These are phyloP conservation scores for Boletus smithii DNA, from an alignment of 1,284 basidiomycete genomes.

Conservation along the genomic window DNA sequence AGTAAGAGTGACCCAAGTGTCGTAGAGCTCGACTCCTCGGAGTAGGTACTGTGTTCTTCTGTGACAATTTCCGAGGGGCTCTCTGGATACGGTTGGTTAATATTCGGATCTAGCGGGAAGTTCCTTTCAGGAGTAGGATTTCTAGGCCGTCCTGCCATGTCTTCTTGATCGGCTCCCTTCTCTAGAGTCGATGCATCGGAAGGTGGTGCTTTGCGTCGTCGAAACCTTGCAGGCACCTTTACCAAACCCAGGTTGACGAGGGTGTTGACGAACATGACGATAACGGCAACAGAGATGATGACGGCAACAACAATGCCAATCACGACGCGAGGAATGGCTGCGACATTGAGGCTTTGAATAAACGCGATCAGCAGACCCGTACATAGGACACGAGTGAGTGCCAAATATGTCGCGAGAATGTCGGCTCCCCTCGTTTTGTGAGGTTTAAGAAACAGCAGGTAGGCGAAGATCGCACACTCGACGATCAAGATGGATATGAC, in stretches of 20 bases:
- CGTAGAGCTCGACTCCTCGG: slow-evolving; percentile 38
- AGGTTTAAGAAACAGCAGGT: slow-evolving; percentile 54
- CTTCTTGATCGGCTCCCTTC: slow-evolving; percentile 26
- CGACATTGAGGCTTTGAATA: slow-evolving; percentile 53
- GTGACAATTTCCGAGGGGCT: slow-evolving; percentile 35
- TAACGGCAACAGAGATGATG: slow-evolving; percentile 55
- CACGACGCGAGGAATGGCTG: slow-evolving; percentile 71
- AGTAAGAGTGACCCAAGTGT: slow-evolving; percentile 44
- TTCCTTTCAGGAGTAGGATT: slow-evolving; percentile 56
- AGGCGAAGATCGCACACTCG: slow-evolving; percentile 60
- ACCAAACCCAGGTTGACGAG: slow-evolving; percentile 45
- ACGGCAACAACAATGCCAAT: slow-evolving; percentile 66
- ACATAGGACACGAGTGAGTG: slow-evolving; percentile 59
- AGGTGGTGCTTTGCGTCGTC: slow-evolving; percentile 9
- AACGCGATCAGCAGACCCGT: slow-evolving; percentile 68
- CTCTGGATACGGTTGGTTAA: slow-evolving; percentile 43
- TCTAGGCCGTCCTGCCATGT: slow-evolving; percentile 37
- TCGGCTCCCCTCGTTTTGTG: slow-evolving; percentile 56
- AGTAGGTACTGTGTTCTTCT: slow-evolving; percentile 30
- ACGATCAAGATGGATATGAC: slow-evolving; percentile 67
- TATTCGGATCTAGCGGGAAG: slow-evolving; percentile 39
- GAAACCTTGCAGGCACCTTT: slow-evolving; percentile 24
- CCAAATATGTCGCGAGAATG: slow-evolving; percentile 61
- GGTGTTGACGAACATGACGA: slow-evolving; percentile 59
- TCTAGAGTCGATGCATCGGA: slow-evolving; percentile 27